Evolutionary conservation across 768 basidiomycete genomes (phyloP).

Genomic region (Pleurotus tuber-regium): DNA sequence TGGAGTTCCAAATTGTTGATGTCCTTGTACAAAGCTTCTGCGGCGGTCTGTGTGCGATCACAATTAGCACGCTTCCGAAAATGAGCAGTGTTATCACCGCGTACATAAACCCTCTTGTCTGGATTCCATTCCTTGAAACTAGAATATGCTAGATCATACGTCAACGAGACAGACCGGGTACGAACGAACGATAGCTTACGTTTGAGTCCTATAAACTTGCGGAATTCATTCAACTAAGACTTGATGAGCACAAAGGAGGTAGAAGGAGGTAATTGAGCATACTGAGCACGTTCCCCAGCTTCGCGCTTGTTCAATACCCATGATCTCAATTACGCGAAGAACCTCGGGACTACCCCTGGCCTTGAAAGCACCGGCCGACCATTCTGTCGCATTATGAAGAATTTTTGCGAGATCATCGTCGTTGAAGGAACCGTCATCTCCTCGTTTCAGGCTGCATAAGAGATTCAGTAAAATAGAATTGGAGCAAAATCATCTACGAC

Average conservation of each 20-base stretch:
- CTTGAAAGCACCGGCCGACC: conserved; percentile 58
- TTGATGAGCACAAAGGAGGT: too few relatives aligned
- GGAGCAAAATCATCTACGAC: conserved; percentile 13
- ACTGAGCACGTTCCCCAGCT: conserved; percentile 74
- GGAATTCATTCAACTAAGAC: conserved; percentile 68
- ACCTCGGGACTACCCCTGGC: conserved; percentile 69
- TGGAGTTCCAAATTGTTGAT: conserved; percentile 82
- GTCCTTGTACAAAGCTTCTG: conserved; percentile 62
- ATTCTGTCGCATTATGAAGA: conserved; percentile 59
- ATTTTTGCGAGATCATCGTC: conserved; percentile 63
- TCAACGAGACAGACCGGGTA: conserved; percentile 11
- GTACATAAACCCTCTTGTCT: conserved; percentile 51
- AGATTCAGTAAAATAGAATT: neutral
- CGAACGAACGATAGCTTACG: conserved; percentile 34
- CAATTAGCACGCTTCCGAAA: neutral
- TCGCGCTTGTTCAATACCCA: conserved; percentile 66
- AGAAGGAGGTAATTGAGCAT: conserved; percentile 20
- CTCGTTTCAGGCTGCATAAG: conserved; percentile 44
- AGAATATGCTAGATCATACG: conserved; percentile 44
- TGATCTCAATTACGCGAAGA: conserved; percentile 64
- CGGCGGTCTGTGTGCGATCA: conserved; percentile 44
- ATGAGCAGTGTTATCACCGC: conserved; percentile 15
- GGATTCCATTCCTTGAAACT: conserved; percentile 75
- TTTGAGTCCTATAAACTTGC: conserved; percentile 68
- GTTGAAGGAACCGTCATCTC: conserved; percentile 50